Base-by-base conservation (phyloP, 2,329 filamentous ascomycete species). In the Drechmeria coniospora region DNA sequence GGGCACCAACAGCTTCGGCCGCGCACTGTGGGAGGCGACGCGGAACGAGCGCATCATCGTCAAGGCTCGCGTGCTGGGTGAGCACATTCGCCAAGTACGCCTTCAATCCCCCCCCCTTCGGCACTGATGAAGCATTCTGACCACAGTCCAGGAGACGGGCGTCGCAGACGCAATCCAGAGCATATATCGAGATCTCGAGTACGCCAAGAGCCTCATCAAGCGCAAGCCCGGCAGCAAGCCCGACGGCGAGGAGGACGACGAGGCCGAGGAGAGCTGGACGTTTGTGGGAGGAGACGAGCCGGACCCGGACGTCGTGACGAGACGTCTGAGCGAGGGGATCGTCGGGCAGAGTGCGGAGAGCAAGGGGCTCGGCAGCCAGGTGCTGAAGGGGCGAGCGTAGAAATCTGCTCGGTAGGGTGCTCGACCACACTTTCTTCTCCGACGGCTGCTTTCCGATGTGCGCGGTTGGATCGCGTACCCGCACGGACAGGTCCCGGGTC, bases 121-220 rank as follows among this genome's bases (percentile, higher is more conserved):
- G n/a, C 14, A 13, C 14, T 11, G n/a, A 7, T 12, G 20, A 12
- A 21, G 3, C 16, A 22, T n/a, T 31, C 27, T 49, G 51, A 42
- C 57, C 46, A 41, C 16, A 15, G 16, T 32, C 32, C 36, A 92
- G 79, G 87, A 98, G 51, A 74, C 83, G 38, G 90, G 90, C 20
- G 84, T 94, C n/a, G 74, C 78, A 26, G 79, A 67, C 5, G 90
- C 87, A 5, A 90, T 95, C 36, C 81, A 93, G 51, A 80, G 74
- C 34, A 81, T 98, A 31, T 98, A 95, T 49, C 79, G 90, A 23
- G 87, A 95, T 49, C 66, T 95, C 31, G 90, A 95, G 47, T 94
- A 94, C 43, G 86, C 90, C 21, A 80, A 72, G 51, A 78, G 77
- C 11, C 62, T 95, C 24, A 79, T 93, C 49, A 80, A 79, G 51